Evolutionary conservation across 2,329 filamentous ascomycete species (phyloP).

Genomic region (Myriangium duriaei): DNA sequence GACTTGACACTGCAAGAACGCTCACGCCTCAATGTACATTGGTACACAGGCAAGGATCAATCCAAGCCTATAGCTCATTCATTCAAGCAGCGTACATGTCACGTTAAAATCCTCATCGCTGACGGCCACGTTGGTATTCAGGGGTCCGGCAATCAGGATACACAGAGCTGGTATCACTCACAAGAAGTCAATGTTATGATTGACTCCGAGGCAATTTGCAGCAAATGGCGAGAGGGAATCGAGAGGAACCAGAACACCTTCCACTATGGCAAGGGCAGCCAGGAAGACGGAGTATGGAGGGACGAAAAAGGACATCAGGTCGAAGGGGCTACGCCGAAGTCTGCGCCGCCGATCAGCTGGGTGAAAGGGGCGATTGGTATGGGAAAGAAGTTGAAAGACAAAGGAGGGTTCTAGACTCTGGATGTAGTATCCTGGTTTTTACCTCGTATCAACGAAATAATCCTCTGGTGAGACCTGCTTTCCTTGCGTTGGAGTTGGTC

Average conservation of each 20-base stretch:
- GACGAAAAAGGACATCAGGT: slow-evolving; percentile 34
- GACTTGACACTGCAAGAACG: slow-evolving; percentile 39
- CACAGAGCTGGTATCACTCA: slow-evolving; percentile 65
- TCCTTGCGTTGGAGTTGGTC: too few species aligned
- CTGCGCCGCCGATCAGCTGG: slow-evolving; percentile 47
- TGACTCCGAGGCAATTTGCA: slow-evolving; percentile 50
- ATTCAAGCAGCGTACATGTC: slow-evolving; percentile 55
- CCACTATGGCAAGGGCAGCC: slow-evolving; percentile 41
- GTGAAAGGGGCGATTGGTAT: slow-evolving; percentile 46
- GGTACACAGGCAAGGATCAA: slow-evolving; percentile 66
- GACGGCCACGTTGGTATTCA: slow-evolving; percentile 57
- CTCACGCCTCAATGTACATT: slow-evolving; percentile 47
- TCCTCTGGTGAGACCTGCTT: too few species aligned
- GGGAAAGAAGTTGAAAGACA: slow-evolving; percentile 38
- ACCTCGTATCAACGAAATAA: too few species aligned
- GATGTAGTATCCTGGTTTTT: too few species aligned
- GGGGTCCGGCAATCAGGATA: slow-evolving; percentile 70
- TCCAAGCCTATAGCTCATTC: slow-evolving; percentile 52
- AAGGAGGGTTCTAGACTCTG: slow-evolving; percentile 14
- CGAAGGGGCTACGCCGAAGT: slow-evolving; percentile 28
- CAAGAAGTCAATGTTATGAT: slow-evolving; percentile 70
- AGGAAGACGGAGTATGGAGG: slow-evolving; percentile 50
- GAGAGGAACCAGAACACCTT: slow-evolving; percentile 56
- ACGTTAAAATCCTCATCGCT: slow-evolving; percentile 66
- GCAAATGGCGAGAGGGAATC: slow-evolving; percentile 30